A percentile compares a stretch with the other conserved stretches of the same genome.
Conservation (phyloP, 2,329 filamentous ascomycete genomes). For the Fonsecaea erecta region DNA sequence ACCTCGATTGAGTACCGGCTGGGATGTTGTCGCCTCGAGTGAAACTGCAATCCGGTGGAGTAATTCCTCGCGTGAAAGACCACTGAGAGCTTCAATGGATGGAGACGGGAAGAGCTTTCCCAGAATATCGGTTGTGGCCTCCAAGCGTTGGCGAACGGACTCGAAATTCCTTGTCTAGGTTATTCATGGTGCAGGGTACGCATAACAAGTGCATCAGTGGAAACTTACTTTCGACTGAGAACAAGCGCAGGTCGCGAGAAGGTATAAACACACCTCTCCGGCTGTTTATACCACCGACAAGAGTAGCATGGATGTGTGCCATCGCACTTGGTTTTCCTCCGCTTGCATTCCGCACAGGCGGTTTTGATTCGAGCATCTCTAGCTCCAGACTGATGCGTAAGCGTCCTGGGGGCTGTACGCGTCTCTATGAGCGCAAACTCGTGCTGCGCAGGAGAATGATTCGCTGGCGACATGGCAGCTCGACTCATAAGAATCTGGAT, state of each 20-base stretch:
- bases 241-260: slow-evolving; percentile 19
- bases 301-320: slow-evolving; percentile 25
- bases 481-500: not conserved
- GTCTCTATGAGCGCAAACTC: slow-evolving; percentile 8
- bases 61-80: slow-evolving; percentile 18
- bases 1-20: not conserved
- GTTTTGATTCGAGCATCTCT: slow-evolving; percentile 24
- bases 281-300: slow-evolving; percentile 26
- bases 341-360: slow-evolving; percentile 23
- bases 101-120: slow-evolving; percentile 17
- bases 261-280: slow-evolving; percentile 22
- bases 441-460: not conserved
- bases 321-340: slow-evolving; percentile 22
- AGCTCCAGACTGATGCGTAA: not conserved
- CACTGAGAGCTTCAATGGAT: slow-evolving; percentile 12
- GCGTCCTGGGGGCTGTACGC: slow-evolving; percentile 3
- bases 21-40: not conserved
- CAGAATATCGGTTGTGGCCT: slow-evolving; percentile 20
- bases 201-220: not conserved
- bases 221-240: slow-evolving; percentile 23
- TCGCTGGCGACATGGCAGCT: not conserved
- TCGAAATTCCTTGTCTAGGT: slow-evolving; percentile 19
- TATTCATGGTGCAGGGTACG: not conserved
- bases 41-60: slow-evolving; percentile 8
- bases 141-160: slow-evolving; percentile 21